Evolutionary conservation across 331 rosid species (phyloP).

Genomic region (Rhamnella rubrinervis): DNA sequence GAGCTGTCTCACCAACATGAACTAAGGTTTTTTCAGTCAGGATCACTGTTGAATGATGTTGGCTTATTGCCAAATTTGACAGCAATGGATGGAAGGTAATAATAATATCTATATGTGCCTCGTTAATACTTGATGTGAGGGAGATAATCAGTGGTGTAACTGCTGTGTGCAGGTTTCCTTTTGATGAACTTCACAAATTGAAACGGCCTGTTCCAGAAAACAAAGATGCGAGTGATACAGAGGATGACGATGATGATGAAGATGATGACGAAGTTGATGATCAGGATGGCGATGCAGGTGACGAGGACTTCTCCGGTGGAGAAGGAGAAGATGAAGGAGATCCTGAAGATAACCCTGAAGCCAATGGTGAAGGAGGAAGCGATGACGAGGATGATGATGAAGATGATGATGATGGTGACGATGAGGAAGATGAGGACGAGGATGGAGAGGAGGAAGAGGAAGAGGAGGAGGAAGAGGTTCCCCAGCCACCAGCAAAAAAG

Average conservation of each 20-base stretch:
- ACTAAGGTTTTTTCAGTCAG: slow-evolving; percentile 40
- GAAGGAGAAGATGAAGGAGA: slow-evolving; percentile 69
- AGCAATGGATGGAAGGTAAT: slow-evolving; percentile 55
- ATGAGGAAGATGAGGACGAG: background rate
- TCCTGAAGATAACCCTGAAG: slow-evolving; percentile 62
- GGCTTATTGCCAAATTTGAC: slow-evolving; percentile 33
- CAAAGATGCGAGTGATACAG: slow-evolving; percentile 76
- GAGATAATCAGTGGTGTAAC: slow-evolving; percentile 9
- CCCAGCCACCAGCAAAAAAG: slow-evolving; percentile 73
- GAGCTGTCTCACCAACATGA: slow-evolving; percentile 17
- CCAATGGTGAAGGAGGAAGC: slow-evolving; percentile 58
- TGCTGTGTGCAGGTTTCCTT: slow-evolving; percentile 56
- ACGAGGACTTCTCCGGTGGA: slow-evolving; percentile 62
- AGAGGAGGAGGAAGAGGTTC: slow-evolving; percentile 54
- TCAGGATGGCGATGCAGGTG: slow-evolving; percentile 50
- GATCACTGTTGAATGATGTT: slow-evolving; percentile 40
- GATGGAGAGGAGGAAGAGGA: slow-evolving; percentile 37
- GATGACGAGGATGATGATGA: slow-evolving; percentile 47
- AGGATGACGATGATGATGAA: slow-evolving; percentile 50
- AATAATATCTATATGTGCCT: background rate
- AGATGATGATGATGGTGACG: background rate
- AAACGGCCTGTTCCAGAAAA: slow-evolving; percentile 41
- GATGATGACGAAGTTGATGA: slow-evolving; percentile 47
- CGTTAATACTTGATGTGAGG: background rate
- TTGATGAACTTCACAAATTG: slow-evolving; percentile 42